A percentile compares a stretch with the other conserved stretches of the same genome.
phyloP scores from a whole-genome alignment of 139 green algal species.

The Axilococcus clingmanii region DNA sequence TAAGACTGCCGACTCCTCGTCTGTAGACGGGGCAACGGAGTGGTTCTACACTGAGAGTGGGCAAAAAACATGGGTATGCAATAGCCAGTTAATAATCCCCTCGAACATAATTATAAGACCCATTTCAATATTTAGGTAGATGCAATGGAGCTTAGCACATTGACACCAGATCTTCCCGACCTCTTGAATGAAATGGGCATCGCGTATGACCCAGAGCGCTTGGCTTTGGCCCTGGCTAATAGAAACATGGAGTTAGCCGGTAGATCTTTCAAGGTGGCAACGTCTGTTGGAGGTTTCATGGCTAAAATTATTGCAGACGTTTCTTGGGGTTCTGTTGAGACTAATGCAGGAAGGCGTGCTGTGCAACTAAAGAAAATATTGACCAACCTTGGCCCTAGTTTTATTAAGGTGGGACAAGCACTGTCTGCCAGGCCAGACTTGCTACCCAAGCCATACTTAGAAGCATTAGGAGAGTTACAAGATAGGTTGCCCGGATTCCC shows the following conservation, averaged over 20 bases:
- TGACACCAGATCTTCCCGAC: conserved; percentile 57
- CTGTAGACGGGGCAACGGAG: no score
- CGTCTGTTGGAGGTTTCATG: conserved; percentile 56
- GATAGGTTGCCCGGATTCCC: conserved; percentile 38
- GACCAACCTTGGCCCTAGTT: conserved; percentile 55
- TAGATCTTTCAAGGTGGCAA: conserved; percentile 41
- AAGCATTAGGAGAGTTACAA: conserved; percentile 68
- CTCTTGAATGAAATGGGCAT: conserved; percentile 68
- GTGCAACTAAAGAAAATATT: conserved; percentile 55
- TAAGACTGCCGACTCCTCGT: no score
- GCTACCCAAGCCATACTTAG: conserved; percentile 51
- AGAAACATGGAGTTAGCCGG: conserved; percentile 43
- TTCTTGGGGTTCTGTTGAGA: conserved; percentile 50
- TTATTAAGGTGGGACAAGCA: conserved; percentile 82
- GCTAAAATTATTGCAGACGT: conserved; percentile 44
- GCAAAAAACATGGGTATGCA: conserved; percentile 27
- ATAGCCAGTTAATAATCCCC: not conserved
- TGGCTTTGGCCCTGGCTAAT: conserved; percentile 30
- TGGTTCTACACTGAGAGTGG: conserved; percentile 48
- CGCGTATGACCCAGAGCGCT: conserved; percentile 64
- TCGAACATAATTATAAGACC: not conserved
- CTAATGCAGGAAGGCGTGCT: conserved; percentile 44
- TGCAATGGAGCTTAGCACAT: conserved; percentile 61
- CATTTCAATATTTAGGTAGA: conserved; percentile 59
- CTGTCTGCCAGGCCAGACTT: conserved; percentile 58